These are phyloP conservation scores for Beauveria varroae DNA, from an alignment of 2,329 filamentous ascomycete species.

Conservation along the genomic window DNA sequence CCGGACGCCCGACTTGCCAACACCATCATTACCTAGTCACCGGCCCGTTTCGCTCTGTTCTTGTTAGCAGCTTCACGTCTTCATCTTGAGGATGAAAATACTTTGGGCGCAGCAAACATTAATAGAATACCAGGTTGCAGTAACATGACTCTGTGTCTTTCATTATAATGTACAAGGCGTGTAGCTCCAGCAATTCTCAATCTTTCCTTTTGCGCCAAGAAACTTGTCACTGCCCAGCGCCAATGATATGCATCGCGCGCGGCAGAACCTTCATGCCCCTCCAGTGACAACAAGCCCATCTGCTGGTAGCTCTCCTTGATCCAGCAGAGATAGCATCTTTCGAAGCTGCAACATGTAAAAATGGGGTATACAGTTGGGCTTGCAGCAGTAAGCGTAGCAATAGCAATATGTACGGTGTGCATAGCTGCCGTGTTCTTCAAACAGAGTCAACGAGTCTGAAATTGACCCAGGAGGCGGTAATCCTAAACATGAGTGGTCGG, in stretches of 20 bases:
- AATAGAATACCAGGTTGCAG: not conserved
- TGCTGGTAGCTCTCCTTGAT: not conserved
- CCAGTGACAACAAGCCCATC: not conserved
- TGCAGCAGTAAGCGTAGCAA: not conserved
- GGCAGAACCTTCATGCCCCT: not conserved
- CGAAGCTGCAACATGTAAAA: not conserved
- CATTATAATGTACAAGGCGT: conserved; percentile 1
- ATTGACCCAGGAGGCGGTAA: conserved; percentile 33
- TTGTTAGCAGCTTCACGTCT: not conserved
- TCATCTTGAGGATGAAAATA: not conserved
- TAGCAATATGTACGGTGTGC: not conserved
- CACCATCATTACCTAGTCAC: not conserved
- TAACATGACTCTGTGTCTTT: not conserved
- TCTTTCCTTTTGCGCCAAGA: not conserved
- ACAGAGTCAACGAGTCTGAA: conserved; percentile 22
- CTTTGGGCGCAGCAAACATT: not conserved
- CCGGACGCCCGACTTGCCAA: not conserved
- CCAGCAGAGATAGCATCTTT: not conserved
- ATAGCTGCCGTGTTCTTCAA: conserved; percentile 15
- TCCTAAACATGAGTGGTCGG: conserved; percentile 43
- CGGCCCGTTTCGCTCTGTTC: not conserved
- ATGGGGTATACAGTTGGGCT: not conserved
- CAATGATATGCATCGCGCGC: not conserved
- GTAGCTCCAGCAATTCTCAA: conserved; percentile 1
- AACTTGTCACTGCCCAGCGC: not conserved